Evolutionary conservation across 2,329 filamentous ascomycete genomes (phyloP), one percentile per base, ranked within the genome.

Genomic region (Boeremia exigua): DNA sequence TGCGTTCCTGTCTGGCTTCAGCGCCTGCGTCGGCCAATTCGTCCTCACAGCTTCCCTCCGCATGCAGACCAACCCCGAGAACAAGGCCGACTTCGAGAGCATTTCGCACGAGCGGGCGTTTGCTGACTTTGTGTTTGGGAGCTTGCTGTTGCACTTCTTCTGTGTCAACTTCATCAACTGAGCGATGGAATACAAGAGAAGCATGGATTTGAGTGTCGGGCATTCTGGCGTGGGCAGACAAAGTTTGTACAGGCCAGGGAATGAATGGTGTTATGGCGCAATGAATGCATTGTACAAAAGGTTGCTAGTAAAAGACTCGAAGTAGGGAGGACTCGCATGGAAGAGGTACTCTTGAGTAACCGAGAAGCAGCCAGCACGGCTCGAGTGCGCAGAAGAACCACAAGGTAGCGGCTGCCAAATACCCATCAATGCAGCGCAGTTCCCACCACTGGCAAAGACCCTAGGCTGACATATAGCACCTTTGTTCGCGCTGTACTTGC

Each of bases 121-220:
- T 77, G 93, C 95, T 73, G 95, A 99, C 80, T 99, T 90, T 74
- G 84, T 99, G 58, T 91, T 97, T 68, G 95, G 94, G 75, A 97
- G 93, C 77, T 77, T 99, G 76, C 91, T 98, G 75, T 80, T 98
- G 76, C 95, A 99, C 81, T 96, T 98, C 81, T 99, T 99, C 84
- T 97, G 93, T 79, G 88, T 98, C 76, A 99, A 99, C 84, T 99
- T 99, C 78, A 98, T 99, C 82, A 99, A 99, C 84, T 99, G 83
- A 82, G 66, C 48, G 17, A 28, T 17, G 34, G 6, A 14, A 8
- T 7, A 17, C 25, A n/a, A 45, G 11, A 28, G 32, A 25, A 33
- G 33, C 15, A 39, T 39, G 40, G 10, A 15, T 8, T 37, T 11
- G 17, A 37, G n/a, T 23, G 19, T 19, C 34, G 19, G 19, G 9